Conservation (phyloP, 208 protist species). For the Acanthamoeba triangularis region DNA sequence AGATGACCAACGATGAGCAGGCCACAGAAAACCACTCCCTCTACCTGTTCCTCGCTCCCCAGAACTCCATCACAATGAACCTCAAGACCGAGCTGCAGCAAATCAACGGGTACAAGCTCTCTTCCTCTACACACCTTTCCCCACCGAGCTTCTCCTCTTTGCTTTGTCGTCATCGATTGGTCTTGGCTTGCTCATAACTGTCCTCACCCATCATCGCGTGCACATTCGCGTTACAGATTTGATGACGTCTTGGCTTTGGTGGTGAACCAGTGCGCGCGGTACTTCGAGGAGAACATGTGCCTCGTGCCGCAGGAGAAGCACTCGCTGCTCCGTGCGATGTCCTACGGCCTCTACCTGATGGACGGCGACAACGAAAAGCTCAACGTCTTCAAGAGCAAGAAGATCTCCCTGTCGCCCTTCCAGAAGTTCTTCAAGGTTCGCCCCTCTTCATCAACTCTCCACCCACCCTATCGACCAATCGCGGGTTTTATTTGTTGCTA, state of each 20-base stretch:
- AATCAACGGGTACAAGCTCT: slow-evolving; percentile 78
- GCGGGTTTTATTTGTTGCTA: not conserved
- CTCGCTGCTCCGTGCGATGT: slow-evolving; percentile 85
- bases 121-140: not conserved
- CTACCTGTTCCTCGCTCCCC: slow-evolving; percentile 90
- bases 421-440: slow-evolving; percentile 86
- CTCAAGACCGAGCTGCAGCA: slow-evolving; percentile 85
- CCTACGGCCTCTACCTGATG: slow-evolving; percentile 88
- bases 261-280: slow-evolving; percentile 80
- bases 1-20: slow-evolving; percentile 85
- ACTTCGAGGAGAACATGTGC: slow-evolving; percentile 83
- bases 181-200: too few species aligned
- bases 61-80: slow-evolving; percentile 87
- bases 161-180: too few species aligned
- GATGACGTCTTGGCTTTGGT: slow-evolving; percentile 86
- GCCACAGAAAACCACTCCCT: slow-evolving; percentile 88
- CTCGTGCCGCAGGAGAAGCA: slow-evolving; percentile 89
- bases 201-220: too few species aligned
- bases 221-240: slow-evolving; percentile 64
- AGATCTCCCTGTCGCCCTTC: slow-evolving; percentile 84
- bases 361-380: slow-evolving; percentile 84
- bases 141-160: not conserved
- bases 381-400: slow-evolving; percentile 88
- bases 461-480: not conserved
- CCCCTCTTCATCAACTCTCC: too few species aligned